Base-by-base conservation (phyloP, 2,329 filamentous ascomycete species). In the Colletotrichum sp. region DNA sequence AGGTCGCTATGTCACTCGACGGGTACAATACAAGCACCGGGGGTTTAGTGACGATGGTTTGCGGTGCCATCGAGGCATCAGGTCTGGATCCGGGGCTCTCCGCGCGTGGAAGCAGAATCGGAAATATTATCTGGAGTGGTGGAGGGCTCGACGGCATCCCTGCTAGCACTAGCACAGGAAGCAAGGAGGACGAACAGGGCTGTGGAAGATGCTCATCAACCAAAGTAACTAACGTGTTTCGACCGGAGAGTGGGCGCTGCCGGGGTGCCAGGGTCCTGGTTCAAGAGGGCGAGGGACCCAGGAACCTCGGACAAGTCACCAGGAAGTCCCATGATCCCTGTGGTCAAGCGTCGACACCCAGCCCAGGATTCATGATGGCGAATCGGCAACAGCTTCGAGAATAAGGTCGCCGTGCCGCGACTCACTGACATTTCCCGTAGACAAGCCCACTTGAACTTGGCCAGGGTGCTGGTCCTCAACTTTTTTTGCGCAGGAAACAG, bases 51-150 rank as follows among this genome's bases (percentile, higher is more conserved):
- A 81, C 81, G 81, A 79, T 82, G 79, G 81, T 79, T 80, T 81
- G 82, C 82, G 81, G 81, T 72, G 63, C 69, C 65, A 44, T 71
- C 59, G 64, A 78, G 66, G 65, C 71, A 67, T 70, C 55, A 63
- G 60, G 63, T 63, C 75, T 78, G 72, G 76, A 78, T 84, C 84
- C 84, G 85, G 87, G 86, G 84, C 84, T 86, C 84, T 85, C 85
- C 83, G 84, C 84, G 82, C 84, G 83, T 85, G 71, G 21, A 85
- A 86, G 82, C 86, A 86, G 82, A 86, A 85, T 87, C 86, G 87
- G 87, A 86, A 87, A 86, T 88, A 88, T 87, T 85, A 85, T 86
- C 83, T 87, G 81, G 85, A 85, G 75, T 72, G 68, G 72, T 69
- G 76, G 76, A 77, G 75, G 75, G 63, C 68, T 60, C 82, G 82